These are phyloP conservation scores for Takakia lepidozioides DNA, from an alignment of 225 moss, liverwort and hornwort genomes.

Conservation along the genomic window DNA sequence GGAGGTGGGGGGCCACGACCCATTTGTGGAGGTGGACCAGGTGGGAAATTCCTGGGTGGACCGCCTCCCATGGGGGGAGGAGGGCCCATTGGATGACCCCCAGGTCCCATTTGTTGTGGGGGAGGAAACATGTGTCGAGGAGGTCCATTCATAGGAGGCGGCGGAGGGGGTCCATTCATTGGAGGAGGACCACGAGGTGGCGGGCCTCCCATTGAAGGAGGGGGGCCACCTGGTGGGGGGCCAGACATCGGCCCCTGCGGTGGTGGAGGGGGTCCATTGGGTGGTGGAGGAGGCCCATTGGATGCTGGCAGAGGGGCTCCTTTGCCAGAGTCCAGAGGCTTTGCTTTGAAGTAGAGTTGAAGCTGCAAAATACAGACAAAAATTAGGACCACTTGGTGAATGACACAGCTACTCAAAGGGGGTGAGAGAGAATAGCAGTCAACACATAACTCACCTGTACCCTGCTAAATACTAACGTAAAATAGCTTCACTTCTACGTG, in stretches of 20 bases:
- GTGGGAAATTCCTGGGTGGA: slow-evolving; percentile 22
- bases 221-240: slow-evolving; percentile 29
- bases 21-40: slow-evolving; percentile 40
- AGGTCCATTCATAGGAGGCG: slow-evolving; percentile 58
- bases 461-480: too few relatives aligned
- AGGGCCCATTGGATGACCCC: slow-evolving; percentile 29
- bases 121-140: slow-evolving; percentile 50
- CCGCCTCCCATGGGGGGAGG: slow-evolving; percentile 48
- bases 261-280: slow-evolving; percentile 45
- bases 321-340: slow-evolving; percentile 54
- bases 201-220: slow-evolving; percentile 42
- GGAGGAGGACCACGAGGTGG: slow-evolving; percentile 31
- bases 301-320: slow-evolving; percentile 29
- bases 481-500: too few relatives aligned
- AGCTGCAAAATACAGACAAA: too few relatives aligned
- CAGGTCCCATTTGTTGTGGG: slow-evolving; percentile 29
- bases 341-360: slow-evolving; percentile 87
- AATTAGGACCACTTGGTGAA: too few relatives aligned
- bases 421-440: too few relatives aligned
- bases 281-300: slow-evolving; percentile 47
- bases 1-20: slow-evolving; percentile 20
- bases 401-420: too few relatives aligned
- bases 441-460: too few relatives aligned
- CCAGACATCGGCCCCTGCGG: slow-evolving; percentile 51
- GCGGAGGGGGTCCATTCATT: slow-evolving; percentile 35